Evolutionary conservation across 2,329 filamentous ascomycete species (phyloP).

Genomic region (Alternaria angustiovoidea): DNA sequence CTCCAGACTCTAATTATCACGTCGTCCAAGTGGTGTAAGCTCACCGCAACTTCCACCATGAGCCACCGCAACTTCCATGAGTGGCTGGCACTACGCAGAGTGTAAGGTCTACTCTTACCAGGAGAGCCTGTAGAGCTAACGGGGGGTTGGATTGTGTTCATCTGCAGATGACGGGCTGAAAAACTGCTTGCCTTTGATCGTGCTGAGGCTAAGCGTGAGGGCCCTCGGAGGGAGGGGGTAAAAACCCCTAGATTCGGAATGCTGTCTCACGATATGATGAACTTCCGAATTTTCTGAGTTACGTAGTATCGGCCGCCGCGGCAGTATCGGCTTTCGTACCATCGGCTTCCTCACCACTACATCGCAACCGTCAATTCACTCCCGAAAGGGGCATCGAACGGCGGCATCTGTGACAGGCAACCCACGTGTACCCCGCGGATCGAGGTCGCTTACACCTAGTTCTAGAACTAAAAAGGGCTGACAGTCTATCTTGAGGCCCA

Average conservation of each 20-base stretch:
- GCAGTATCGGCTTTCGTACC: conserved; percentile 2
- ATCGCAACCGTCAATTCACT: background rate
- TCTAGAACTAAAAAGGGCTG: background rate
- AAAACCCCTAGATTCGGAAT: background rate
- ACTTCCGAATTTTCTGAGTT: background rate
- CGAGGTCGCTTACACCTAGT: conserved; percentile 1
- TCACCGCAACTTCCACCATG: background rate
- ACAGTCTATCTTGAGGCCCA: conserved; percentile 7
- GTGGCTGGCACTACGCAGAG: background rate
- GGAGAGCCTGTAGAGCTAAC: background rate
- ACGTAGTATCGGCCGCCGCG: background rate
- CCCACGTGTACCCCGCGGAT: background rate
- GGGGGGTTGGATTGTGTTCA: background rate
- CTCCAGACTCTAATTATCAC: background rate
- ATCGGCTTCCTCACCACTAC: background rate
- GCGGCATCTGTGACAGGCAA: background rate
- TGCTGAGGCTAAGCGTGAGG: background rate
- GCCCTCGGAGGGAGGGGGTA: background rate
- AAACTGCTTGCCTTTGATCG: background rate
- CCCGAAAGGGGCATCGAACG: background rate
- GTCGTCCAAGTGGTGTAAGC: background rate
- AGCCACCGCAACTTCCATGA: background rate
- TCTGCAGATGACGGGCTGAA: background rate
- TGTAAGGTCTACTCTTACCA: background rate
- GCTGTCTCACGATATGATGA: background rate